Percentiles rank a stretch among this genome's conserved stretches.
Evolutionary conservation across 1,284 basidiomycete species (phyloP).

Genomic region (Trichosporon sp.): DNA sequence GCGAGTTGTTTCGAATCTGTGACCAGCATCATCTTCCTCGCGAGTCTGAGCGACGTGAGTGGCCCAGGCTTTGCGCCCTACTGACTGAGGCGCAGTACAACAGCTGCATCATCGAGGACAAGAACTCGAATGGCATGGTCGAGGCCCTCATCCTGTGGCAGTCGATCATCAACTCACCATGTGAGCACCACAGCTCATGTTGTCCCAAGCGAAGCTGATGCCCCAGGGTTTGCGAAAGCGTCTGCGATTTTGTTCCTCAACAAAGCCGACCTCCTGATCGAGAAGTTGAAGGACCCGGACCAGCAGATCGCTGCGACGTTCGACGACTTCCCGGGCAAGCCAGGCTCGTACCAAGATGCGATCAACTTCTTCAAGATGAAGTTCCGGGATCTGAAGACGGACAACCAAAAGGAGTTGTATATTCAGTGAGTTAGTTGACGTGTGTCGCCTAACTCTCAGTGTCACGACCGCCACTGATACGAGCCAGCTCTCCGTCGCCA

Average conservation of each 20-base stretch:
- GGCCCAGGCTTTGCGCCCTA: no score
- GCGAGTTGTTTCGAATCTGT: conserved; percentile 80
- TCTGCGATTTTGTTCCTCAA: conserved; percentile 89
- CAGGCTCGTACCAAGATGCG: conserved; percentile 36
- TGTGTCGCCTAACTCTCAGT: conserved; percentile 48
- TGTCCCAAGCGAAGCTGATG: conserved; percentile 33
- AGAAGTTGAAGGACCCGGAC: conserved; percentile 61
- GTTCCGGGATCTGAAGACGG: conserved; percentile 75
- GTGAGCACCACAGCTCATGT: conserved; percentile 19
- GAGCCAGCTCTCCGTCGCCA: conserved; percentile 80
- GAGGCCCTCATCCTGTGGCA: conserved; percentile 94
- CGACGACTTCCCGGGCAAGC: conserved; percentile 63
- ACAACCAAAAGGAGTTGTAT: conserved; percentile 84
- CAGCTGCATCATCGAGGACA: conserved; percentile 87
- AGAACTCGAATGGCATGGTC: conserved; percentile 97
- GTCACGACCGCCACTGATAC: conserved; percentile 92
- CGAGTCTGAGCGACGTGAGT: conserved; percentile 70
- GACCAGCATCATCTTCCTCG: conserved; percentile 88
- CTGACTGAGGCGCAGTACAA: conserved; percentile 57
- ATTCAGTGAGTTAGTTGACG: conserved; percentile 61
- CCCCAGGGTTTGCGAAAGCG: conserved; percentile 73
- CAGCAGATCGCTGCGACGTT: conserved; percentile 82
- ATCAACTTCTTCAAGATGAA: conserved; percentile 79
- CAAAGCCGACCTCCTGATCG: conserved; percentile 81
- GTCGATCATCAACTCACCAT: conserved; percentile 77